phyloP scores from a whole-genome alignment of 2,329 filamentous ascomycete genomes.

The Xylariomycetidae sp. region DNA sequence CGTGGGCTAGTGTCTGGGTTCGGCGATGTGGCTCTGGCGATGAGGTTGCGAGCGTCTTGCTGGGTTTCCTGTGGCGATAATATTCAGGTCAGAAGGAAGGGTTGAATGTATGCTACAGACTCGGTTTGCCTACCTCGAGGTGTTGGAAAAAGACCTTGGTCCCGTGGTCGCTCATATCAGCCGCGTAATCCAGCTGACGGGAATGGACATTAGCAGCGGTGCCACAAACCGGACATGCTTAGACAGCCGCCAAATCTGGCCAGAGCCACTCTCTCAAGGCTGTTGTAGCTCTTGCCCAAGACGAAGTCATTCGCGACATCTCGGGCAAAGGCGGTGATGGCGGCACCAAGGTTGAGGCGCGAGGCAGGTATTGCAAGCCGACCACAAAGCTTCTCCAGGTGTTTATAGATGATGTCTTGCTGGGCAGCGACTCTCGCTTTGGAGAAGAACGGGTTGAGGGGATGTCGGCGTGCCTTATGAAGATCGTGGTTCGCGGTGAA shows the following conservation, averaged over 20 bases:
- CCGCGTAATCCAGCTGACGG: constrained; percentile 5
- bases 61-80: constrained; percentile 2
- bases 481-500: constrained; percentile 3
- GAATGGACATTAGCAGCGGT: constrained; percentile 10
- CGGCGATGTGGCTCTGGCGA: constrained; percentile 1
- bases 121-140: constrained; percentile 4
- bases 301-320: constrained; percentile 13
- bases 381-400: constrained; percentile 2
- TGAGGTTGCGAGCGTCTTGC: constrained; percentile 2
- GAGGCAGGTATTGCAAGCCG: constrained; percentile 1
- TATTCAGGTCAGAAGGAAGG: not conserved
- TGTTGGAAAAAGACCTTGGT: constrained; percentile 6
- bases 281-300: constrained; percentile 9
- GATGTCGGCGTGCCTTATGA: constrained; percentile 10
- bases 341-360: constrained; percentile 5
- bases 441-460: constrained; percentile 14
- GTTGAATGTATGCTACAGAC: no score
- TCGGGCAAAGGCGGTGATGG: constrained; percentile 7
- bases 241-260: constrained; percentile 13
- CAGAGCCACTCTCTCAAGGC: constrained; percentile 5
- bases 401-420: constrained; percentile 3
- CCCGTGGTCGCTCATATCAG: constrained; percentile 2
- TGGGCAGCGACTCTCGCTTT: constrained; percentile 4
- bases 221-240: constrained; percentile 16
- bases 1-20: not conserved